Base-by-base conservation (phyloP, 2,329 filamentous ascomycete genomes). In the Sporothrix dimorphospora region DNA sequence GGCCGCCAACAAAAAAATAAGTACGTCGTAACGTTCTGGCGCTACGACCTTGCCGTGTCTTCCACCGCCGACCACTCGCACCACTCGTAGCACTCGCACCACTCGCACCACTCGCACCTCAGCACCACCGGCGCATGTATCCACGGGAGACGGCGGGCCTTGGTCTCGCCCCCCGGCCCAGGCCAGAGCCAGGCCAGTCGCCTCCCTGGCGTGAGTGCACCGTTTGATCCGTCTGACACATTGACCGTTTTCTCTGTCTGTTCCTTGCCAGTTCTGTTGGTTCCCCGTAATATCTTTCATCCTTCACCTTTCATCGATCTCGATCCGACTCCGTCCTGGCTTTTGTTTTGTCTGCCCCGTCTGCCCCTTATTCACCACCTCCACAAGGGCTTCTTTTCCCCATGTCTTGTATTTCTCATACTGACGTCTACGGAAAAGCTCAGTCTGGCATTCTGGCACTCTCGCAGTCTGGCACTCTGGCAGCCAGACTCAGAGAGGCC, bases 391-490 rank as follows among this genome's bases (percentile, higher is more conserved):
- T 55, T 51, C n/a, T n/a, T 21, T 21, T n/a, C 21, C 49, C 21
- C 45, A 63, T 70, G 55, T 70, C 68, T 70, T 30, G 68, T 70
- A 61, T 61, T 70, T 70, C 68, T 70, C 68, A 70, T 70, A 70
- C 68, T 63, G 68, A 49, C 27, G 51, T 69, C 47, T 59, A 51
- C 63, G 21, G 16, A 16, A 42, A 65, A 42, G 59, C n/a, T 65
- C 59, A 65, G 38, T 45, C 59, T 65, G 45, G n/a, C n/a, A n/a
- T n/a, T n/a, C n/a, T n/a, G n/a, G n/a, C n/a, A n/a, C n/a, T n/a
- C n/a, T n/a, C n/a, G n/a, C n/a, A n/a, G n/a, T n/a, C n/a, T n/a
- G n/a, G n/a, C 24, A 27, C n/a, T 11, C 11, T 24, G 21, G 24
- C 24, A 55, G 11, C 24, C 51, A 55, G 51, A 55, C 51, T 30